phyloP scores from a whole-genome alignment of 2,329 filamentous ascomycete species.

The Colletotrichum plurivorum region DNA sequence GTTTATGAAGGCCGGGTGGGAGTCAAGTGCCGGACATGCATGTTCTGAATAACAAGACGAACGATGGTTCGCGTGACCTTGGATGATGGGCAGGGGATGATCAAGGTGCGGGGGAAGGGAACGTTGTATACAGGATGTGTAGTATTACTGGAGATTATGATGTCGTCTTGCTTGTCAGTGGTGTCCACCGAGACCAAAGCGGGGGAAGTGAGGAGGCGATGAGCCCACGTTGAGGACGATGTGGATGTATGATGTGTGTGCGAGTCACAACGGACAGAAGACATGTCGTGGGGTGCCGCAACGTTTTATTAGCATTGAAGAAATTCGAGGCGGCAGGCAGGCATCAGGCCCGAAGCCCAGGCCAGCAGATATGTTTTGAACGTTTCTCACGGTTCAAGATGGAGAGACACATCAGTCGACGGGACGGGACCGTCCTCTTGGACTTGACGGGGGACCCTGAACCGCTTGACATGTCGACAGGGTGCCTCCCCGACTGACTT shows the following conservation, averaged over 20 bases:
- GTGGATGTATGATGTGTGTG: too few species aligned
- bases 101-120: conserved; percentile 27
- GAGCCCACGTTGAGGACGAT: background rate
- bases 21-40: conserved; percentile 9
- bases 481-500: conserved; percentile 13
- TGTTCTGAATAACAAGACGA: conserved; percentile 23
- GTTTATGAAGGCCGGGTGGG: conserved; percentile 6
- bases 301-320: conserved; percentile 17
- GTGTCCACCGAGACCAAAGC: conserved; percentile 2
- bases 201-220: conserved; percentile 10
- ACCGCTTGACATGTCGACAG: conserved; percentile 19
- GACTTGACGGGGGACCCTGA: conserved; percentile 11
- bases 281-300: conserved; percentile 15
- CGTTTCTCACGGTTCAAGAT: background rate
- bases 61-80: conserved; percentile 24
- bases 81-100: conserved; percentile 25
- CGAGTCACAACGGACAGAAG: too few species aligned
- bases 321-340: background rate
- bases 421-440: background rate
- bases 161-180: conserved; percentile 25
- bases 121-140: conserved; percentile 26
- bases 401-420: background rate
- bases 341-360: conserved; percentile 21
- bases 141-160: conserved; percentile 32
- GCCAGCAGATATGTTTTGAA: conserved; percentile 16